These are phyloP conservation scores for Pseudocohnilembus persalinus DNA, from an alignment of 169 alveolate genomes.

Conservation along the genomic window DNA sequence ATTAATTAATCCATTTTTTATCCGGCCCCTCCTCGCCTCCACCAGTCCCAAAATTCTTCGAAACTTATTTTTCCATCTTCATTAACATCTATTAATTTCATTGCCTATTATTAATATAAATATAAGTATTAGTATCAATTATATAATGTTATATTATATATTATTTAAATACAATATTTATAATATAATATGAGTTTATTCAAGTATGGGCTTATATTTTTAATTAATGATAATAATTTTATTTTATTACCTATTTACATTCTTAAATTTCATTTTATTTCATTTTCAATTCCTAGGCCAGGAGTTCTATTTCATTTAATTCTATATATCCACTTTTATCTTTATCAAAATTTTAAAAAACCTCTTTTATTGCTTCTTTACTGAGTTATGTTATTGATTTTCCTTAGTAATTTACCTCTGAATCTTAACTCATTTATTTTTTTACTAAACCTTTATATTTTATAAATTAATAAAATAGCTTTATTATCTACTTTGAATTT, in stretches of 20 bases:
- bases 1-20: constrained; percentile 14
- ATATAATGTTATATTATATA: not conserved
- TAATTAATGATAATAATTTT: not conserved
- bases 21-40: constrained; percentile 5
- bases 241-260: not conserved
- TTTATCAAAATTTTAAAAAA: constrained; percentile 4
- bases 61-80: constrained; percentile 16
- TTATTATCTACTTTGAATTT: too few species aligned
- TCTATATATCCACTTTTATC: constrained; percentile 7
- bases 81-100: constrained; percentile 1
- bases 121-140: not conserved
- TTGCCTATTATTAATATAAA: not conserved
- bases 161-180: not conserved
- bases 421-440: too few species aligned
- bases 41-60: constrained; percentile 28
- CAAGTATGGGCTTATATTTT: not conserved
- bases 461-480: too few species aligned
- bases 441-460: too few species aligned
- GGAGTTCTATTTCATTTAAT: not conserved
- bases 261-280: not conserved
- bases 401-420: too few species aligned
- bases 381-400: too few species aligned
- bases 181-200: not conserved
- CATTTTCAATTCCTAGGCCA: constrained; percentile 10
- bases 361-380: constrained; percentile 5